phyloP scores from a whole-genome alignment of 2,329 filamentous ascomycete genomes.

The Colletotrichum sp. region DNA sequence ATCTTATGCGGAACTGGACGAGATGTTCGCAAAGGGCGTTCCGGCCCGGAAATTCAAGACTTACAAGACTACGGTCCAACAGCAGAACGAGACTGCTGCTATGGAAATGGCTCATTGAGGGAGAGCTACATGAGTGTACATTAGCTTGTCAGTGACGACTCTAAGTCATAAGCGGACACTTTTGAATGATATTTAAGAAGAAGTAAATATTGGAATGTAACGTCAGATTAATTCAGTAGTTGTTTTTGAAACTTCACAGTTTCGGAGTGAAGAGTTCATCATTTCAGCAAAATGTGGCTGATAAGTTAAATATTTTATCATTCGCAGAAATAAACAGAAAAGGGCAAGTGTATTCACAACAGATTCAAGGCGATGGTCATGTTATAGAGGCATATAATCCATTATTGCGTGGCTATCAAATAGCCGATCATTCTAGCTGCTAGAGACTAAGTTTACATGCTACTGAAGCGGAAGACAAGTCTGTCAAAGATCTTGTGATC shows the following conservation, averaged over 20 bases:
- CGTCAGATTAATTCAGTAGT: neutral
- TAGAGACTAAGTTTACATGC: neutral
- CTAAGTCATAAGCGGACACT: neutral
- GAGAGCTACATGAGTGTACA: neutral
- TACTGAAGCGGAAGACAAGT: neutral
- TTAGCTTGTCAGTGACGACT: neutral
- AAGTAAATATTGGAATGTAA: neutral
- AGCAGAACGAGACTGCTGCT: constrained; percentile 10
- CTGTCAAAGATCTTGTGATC: neutral
- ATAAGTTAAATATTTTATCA: neutral
- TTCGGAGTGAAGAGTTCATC: no score
- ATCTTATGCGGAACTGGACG: constrained; percentile 30
- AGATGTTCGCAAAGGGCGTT: constrained; percentile 29
- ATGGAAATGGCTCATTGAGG: neutral
- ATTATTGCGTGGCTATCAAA: neutral
- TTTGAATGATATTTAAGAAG: neutral
- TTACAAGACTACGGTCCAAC: constrained; percentile 20
- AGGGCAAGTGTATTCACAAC: neutral
- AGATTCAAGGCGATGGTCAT: neutral
- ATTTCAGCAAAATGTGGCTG: neutral
- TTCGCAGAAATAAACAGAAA: neutral
- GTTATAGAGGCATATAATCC: neutral
- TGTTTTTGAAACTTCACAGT: no score
- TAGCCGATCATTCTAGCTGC: neutral
- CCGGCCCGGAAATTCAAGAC: constrained; percentile 30